phyloP scores from a whole-genome alignment of 441 rosid genomes.

The Erysimum pusillum region DNA sequence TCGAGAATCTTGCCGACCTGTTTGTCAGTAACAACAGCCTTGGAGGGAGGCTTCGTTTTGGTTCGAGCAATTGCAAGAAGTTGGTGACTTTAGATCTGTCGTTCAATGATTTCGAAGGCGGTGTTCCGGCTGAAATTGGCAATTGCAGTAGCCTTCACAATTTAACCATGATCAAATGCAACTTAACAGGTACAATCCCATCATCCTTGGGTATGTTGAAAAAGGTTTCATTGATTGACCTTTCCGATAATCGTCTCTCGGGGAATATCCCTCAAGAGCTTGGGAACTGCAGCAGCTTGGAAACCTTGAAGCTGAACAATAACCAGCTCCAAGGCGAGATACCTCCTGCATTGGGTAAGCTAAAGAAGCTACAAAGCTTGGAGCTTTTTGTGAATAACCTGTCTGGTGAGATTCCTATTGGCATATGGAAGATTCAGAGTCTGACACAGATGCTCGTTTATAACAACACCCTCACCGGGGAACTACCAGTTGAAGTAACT shows the following conservation, averaged over 20 bases:
- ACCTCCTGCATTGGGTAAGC: conserved; percentile 64
- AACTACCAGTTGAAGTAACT: conserved; percentile 68
- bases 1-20: conserved; percentile 55
- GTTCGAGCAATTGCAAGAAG: conserved; percentile 57
- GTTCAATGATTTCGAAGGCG: conserved; percentile 61
- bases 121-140: conserved; percentile 67
- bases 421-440: conserved; percentile 73
- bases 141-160: conserved; percentile 61
- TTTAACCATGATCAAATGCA: conserved; percentile 50
- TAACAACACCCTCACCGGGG: conserved; percentile 70
- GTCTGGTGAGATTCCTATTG: conserved; percentile 71
- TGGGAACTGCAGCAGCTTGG: conserved; percentile 74
- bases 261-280: conserved; percentile 74
- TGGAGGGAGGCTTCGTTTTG: conserved; percentile 62
- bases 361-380: conserved; percentile 58
- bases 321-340: conserved; percentile 79
- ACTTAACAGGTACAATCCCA: conserved; percentile 70
- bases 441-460: conserved; percentile 59
- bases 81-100: conserved; percentile 63
- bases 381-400: conserved; percentile 63
- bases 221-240: conserved; percentile 66
- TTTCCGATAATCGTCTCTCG: conserved; percentile 65
- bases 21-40: conserved; percentile 55
- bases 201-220: conserved; percentile 66
- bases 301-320: conserved; percentile 44